A percentile compares a stretch with the other conserved stretches of the same genome.
phyloP scores from a whole-genome alignment of 2,329 filamentous ascomycete species.

The Cyphellophora europaea region DNA sequence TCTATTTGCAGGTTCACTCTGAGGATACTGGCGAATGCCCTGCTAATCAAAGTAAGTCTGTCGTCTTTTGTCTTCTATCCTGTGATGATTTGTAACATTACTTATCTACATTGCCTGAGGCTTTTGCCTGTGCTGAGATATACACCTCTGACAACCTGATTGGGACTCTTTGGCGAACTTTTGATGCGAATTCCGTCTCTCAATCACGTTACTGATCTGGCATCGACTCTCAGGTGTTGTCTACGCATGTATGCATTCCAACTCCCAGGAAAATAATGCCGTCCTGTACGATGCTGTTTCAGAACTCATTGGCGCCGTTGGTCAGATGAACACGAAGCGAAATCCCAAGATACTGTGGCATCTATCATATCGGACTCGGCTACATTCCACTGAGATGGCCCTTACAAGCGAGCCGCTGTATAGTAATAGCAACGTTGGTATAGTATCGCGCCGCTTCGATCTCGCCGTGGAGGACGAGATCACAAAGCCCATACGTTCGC shows the following conservation, averaged over 20 bases:
- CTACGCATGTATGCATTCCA: slow-evolving; percentile 38
- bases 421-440: slow-evolving; percentile 42
- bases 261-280: slow-evolving; percentile 4
- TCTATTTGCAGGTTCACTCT: slow-evolving; percentile 64
- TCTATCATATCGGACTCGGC: slow-evolving; percentile 35
- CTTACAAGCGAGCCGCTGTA: slow-evolving; percentile 10
- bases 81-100: slow-evolving; percentile 88
- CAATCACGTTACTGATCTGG: slow-evolving; percentile 8
- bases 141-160: slow-evolving; percentile 84
- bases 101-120: slow-evolving; percentile 99
- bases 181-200: slow-evolving; percentile 1
- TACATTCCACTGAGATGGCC: slow-evolving; percentile 47
- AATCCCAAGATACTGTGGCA: slow-evolving; percentile 11
- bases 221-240: slow-evolving; percentile 42
- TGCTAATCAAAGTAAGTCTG: slow-evolving; percentile 68
- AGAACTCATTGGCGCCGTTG: slow-evolving; percentile 1
- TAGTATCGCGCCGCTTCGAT: slow-evolving; percentile 47
- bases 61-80: slow-evolving; percentile 23
- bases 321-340: slow-evolving; percentile 1
- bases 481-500: slow-evolving; percentile 56
- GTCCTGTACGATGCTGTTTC: slow-evolving; percentile 12
- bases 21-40: slow-evolving; percentile 92
- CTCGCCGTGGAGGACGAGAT: slow-evolving; percentile 65
- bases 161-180: slow-evolving; percentile 24
- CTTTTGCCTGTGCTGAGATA: slow-evolving; percentile 66